phyloP scores from a whole-genome alignment of 768 basidiomycete species.

The Cystobasidium onofrii region DNA sequence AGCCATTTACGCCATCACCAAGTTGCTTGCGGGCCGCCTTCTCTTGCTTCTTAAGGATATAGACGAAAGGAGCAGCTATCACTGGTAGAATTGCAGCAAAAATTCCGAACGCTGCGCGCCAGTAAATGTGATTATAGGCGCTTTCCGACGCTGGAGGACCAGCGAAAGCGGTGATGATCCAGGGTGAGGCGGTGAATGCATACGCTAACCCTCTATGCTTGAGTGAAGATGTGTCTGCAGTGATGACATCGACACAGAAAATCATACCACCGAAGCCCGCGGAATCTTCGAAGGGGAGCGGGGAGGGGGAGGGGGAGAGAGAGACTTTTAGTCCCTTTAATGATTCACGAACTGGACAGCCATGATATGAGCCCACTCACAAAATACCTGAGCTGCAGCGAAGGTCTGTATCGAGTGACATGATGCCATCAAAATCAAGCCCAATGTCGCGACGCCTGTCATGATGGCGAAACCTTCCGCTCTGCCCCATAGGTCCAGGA shows the following conservation, averaged over 20 bases:
- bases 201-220: conserved; percentile 41
- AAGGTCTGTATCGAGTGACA: conserved; percentile 40
- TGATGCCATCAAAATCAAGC: conserved; percentile 40
- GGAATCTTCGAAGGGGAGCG: too few relatives aligned
- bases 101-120: conserved; percentile 31
- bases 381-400: conserved; percentile 39
- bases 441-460: conserved; percentile 37
- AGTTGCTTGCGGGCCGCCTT: neutral
- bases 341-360: too few relatives aligned
- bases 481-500: conserved; percentile 40
- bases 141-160: conserved; percentile 36
- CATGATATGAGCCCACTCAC: too few relatives aligned
- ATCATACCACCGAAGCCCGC: conserved; percentile 42
- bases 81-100: conserved; percentile 32
- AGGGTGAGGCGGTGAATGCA: conserved; percentile 38
- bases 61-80: neutral
- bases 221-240: conserved; percentile 20
- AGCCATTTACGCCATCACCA: neutral
- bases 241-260: conserved; percentile 30
- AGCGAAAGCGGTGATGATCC: conserved; percentile 37
- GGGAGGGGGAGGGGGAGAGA: too few relatives aligned
- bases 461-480: conserved; percentile 35
- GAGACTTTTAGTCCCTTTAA: too few relatives aligned
- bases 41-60: neutral
- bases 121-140: conserved; percentile 38